Evolutionary conservation across 2,329 filamentous ascomycete genomes (phyloP).

Genomic region (Aureobasidium zeae): DNA sequence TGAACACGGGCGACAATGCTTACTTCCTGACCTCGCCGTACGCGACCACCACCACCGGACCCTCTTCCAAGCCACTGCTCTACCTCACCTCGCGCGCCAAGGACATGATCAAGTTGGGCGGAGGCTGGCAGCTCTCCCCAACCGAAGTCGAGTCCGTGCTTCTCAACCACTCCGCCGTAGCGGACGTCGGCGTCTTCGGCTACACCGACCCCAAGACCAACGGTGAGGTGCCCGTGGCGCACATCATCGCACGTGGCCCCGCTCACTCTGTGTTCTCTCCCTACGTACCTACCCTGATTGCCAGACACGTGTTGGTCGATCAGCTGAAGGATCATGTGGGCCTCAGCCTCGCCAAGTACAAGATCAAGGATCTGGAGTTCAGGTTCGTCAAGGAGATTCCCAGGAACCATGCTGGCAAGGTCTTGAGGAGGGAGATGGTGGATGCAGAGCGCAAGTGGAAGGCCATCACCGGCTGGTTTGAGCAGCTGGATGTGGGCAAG

Average conservation of each 20-base stretch:
- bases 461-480: neutral
- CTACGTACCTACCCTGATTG: neutral
- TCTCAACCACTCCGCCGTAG: conserved; percentile 21
- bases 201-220: neutral
- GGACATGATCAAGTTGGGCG: conserved; percentile 30
- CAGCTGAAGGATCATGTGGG: conserved; percentile 22
- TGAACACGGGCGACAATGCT: conserved; percentile 34
- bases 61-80: conserved; percentile 23
- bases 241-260: no score
- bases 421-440: conserved; percentile 19
- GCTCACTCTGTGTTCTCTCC: conserved; percentile 16
- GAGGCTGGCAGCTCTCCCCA: conserved; percentile 29
- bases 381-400: conserved; percentile 25
- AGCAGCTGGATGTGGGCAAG: no score
- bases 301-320: conserved; percentile 21
- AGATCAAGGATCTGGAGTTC: conserved; percentile 23
- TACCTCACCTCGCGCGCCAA: conserved; percentile 26
- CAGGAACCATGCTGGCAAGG: conserved; percentile 27
- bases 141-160: conserved; percentile 27
- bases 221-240: conserved; percentile 19
- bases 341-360: conserved; percentile 29
- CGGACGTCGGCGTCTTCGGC: conserved; percentile 24
- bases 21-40: no score
- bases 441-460: neutral
- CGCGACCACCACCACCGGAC: no score